A percentile compares a stretch with the other conserved stretches of the same genome.
These are phyloP conservation scores for Cryphonectria radicalis DNA, from an alignment of 2,329 filamentous ascomycete species.

Conservation along the genomic window DNA sequence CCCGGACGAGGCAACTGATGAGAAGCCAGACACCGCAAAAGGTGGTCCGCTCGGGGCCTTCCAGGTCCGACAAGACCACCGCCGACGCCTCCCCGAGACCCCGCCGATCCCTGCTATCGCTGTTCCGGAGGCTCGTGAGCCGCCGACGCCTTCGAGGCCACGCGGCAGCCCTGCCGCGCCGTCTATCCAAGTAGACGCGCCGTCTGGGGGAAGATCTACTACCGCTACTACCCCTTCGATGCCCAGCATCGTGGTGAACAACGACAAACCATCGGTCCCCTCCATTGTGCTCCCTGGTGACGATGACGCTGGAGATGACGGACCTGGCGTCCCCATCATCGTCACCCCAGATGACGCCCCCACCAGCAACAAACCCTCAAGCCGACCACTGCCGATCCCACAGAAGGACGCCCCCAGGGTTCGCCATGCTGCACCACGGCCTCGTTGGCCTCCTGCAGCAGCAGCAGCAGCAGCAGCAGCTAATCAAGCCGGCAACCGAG, in stretches of 20 bases:
- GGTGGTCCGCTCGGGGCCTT: conserved; percentile 30
- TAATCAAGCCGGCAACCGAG: conserved; percentile 48
- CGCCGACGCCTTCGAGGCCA: conserved; percentile 41
- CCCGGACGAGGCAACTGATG: conserved; percentile 72
- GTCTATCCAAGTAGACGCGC: conserved; percentile 51
- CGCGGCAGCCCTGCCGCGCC: conserved; percentile 45
- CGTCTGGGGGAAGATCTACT: conserved; percentile 34
- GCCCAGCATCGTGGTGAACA: conserved; percentile 55
- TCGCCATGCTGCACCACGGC: conserved; percentile 46
- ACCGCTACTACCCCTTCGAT: conserved; percentile 42
- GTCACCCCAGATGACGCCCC: conserved; percentile 52
- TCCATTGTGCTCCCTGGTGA: conserved; percentile 48
- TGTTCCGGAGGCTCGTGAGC: conserved; percentile 53
- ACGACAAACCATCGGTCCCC: conserved; percentile 49
- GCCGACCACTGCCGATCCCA: conserved; percentile 55
- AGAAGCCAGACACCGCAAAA: conserved; percentile 57
- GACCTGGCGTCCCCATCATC: conserved; percentile 45
- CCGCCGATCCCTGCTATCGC: conserved; percentile 58
- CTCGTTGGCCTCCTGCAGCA: conserved; percentile 64
- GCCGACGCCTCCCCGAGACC: conserved; percentile 33
- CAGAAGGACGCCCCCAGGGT: conserved; percentile 40
- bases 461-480: conserved; percentile 36
- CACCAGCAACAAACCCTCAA: conserved; percentile 35
- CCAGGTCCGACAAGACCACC: conserved; percentile 37
- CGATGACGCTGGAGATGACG: conserved; percentile 31